phyloP scores from a whole-genome alignment of 129 eudicot genomes.

The Flaveria bidentis region DNA sequence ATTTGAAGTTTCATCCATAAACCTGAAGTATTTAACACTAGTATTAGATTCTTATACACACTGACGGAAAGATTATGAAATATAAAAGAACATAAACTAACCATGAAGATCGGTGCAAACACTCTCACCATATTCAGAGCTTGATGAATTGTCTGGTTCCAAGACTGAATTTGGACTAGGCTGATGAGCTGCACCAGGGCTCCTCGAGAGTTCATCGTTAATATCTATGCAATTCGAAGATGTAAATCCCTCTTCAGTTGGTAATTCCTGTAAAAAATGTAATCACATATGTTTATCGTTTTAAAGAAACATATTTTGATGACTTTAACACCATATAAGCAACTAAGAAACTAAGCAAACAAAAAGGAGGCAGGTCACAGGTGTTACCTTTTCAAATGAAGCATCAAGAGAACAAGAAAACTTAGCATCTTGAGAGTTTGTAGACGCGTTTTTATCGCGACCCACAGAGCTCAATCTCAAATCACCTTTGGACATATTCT shows the following conservation, averaged over 20 bases:
- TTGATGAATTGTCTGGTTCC: conserved; percentile 46
- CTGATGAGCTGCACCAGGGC: conserved; percentile 47
- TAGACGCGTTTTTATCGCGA: not conserved
- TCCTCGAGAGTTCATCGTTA: conserved; percentile 20
- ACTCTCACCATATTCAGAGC: conserved; percentile 38
- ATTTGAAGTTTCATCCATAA: conserved; percentile 55
- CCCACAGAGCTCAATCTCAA: conserved; percentile 18
- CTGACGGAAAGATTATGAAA: not conserved
- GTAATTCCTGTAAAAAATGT: conserved; percentile 43
- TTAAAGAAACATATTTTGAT: not conserved
- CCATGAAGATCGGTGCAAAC: conserved; percentile 39
- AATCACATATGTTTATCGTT: conserved; percentile 1
- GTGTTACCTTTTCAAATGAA: conserved; percentile 32
- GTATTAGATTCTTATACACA: conserved; percentile 2
- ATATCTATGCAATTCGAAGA: conserved; percentile 31
- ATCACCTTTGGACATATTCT: conserved; percentile 25
- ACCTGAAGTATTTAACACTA: conserved; percentile 36
- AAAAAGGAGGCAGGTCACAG: too few species aligned
- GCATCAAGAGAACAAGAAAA: conserved; percentile 30
- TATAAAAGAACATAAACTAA: conserved; percentile 25
- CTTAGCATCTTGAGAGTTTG: conserved; percentile 23
- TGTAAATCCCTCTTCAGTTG: conserved; percentile 19
- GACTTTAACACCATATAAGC: not conserved
- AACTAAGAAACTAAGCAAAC: too few species aligned
- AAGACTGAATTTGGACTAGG: conserved; percentile 68